Conservation (phyloP, 2,329 filamentous ascomycete genomes). For the Xylariaceae sp. region DNA sequence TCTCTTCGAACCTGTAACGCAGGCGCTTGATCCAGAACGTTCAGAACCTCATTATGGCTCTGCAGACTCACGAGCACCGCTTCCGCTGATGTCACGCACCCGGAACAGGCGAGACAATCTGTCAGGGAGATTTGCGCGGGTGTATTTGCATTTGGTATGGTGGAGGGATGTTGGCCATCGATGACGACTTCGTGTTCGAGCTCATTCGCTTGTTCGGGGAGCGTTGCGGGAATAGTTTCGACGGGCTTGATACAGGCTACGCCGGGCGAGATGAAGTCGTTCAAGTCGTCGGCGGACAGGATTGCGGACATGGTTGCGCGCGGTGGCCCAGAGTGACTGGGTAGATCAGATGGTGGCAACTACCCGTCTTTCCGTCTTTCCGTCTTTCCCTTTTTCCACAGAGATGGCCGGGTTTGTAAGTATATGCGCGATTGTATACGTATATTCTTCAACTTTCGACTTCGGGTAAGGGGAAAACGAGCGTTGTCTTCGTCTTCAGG, state of each 20-base stretch:
- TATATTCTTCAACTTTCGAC: no score
- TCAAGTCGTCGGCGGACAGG: slow-evolving; percentile 90
- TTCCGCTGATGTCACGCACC: slow-evolving; percentile 95
- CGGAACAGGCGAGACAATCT: slow-evolving; percentile 94
- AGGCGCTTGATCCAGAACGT: slow-evolving; percentile 65
- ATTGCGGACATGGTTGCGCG: slow-evolving; percentile 78
- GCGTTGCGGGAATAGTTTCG: slow-evolving; percentile 69
- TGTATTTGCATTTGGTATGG: slow-evolving; percentile 45
- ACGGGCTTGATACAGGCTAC: slow-evolving; percentile 98
- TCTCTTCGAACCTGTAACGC: slow-evolving; percentile 34
- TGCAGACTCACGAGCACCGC: slow-evolving; percentile 94
- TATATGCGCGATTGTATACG: no score
- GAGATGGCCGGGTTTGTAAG: no score
- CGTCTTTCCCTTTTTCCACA: no score
- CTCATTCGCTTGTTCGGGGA: slow-evolving; percentile 22
- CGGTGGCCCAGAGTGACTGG: neutral
- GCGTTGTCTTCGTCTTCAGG: no score
- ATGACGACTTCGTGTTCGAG: slow-evolving; percentile 82
- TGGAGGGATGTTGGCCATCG: slow-evolving; percentile 58
- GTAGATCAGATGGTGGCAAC: neutral
- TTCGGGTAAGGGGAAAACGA: no score
- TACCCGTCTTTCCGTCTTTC: no score
- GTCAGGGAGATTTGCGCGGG: slow-evolving; percentile 93
- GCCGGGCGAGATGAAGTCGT: slow-evolving; percentile 97
- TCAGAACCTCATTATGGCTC: slow-evolving; percentile 85